Base-by-base conservation (phyloP, 2,329 filamentous ascomycete genomes). In the Aspergillus sp. region DNA sequence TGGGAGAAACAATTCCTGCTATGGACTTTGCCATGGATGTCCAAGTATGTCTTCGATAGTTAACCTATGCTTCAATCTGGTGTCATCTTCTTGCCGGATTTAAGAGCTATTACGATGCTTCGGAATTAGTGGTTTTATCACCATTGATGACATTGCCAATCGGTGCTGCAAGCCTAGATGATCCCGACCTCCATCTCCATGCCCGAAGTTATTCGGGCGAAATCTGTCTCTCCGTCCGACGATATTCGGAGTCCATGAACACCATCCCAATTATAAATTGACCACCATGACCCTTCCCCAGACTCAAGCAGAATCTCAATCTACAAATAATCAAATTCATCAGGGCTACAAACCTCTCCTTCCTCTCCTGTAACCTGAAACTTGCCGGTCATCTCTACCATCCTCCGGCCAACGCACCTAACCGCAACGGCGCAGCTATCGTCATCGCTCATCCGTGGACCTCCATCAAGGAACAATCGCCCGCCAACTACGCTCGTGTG, bases 391-490 rank as follows among this genome's bases (percentile, higher is more conserved):
- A 44, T 7, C 43, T 49, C 46, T 49, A 51, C 30, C 30, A 44
- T 13, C 49, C 49, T 4, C 39, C 38, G 13, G 15, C 49, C 20
- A 35, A 30, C 9, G 41, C 50, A 3, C 19, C 46, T 17, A 45
- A 58, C 32, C 46, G 55, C 25, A 46, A 41, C 17, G 49, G 55
- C 1, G 53, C 56, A 7, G 55, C 54, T 7, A 46, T 69, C 17
- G 55, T 67, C 13, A 51, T 68, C 45, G 49, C 55, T 20, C 64
- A 69, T 50, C 68, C 67, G 1, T 46, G 47, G 46, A 60, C 53
- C 6, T 55, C 53, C 2, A 55, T 70, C 44, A 72, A 72, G 49
- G 70, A 73, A 51, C 69, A 73, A 52, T 61, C 68, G 1, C 37
- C 67, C 2, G 59, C 55, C 5, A 45, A 60, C 33, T 66, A 73